These are phyloP conservation scores for Teratosphaeria epicoccoides DNA, from an alignment of 2,329 filamentous ascomycete species.

Conservation along the genomic window DNA sequence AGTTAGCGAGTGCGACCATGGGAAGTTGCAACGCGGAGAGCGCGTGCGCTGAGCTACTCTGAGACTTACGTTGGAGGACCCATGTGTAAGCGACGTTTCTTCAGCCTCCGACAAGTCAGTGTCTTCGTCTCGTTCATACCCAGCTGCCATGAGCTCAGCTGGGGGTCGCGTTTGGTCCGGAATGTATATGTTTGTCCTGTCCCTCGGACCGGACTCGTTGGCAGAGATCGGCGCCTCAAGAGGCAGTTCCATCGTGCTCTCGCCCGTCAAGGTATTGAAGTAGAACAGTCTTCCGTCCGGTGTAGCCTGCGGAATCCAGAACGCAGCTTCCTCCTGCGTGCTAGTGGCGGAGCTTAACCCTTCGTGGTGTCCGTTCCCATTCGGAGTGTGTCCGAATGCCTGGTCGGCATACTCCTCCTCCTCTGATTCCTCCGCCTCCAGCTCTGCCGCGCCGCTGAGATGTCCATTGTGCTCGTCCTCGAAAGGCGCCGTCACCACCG, in stretches of 20 bases:
- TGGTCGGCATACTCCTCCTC: constrained; percentile 54
- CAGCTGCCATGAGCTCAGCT: constrained; percentile 75
- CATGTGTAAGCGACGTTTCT: constrained; percentile 60
- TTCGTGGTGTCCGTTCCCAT: constrained; percentile 43
- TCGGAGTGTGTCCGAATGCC: constrained; percentile 39
- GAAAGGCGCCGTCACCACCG: constrained; percentile 66
- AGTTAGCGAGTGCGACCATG: constrained; percentile 1
- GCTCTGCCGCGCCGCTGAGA: constrained; percentile 38
- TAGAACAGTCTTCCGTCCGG: constrained; percentile 89
- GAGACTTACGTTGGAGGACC: constrained; percentile 55
- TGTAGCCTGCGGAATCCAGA: constrained; percentile 97
- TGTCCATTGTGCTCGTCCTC: constrained; percentile 55
- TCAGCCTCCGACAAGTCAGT: constrained; percentile 76
- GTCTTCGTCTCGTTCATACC: constrained; percentile 72
- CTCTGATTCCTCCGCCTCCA: constrained; percentile 46
- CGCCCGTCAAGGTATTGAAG: constrained; percentile 94
- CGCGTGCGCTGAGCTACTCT: constrained; percentile 12
- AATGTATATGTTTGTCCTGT: constrained; percentile 78
- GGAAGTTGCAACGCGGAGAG: constrained; percentile 2
- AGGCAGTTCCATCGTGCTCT: constrained; percentile 87
- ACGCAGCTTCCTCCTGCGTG: constrained; percentile 79
- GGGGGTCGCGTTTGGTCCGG: constrained; percentile 85
- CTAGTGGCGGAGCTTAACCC: constrained; percentile 41
- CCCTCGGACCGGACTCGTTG: constrained; percentile 73
- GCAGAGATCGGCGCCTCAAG: constrained; percentile 76